phyloP scores from a whole-genome alignment of 805 yeast genomes.

The Myxozyma kluyveri region DNA sequence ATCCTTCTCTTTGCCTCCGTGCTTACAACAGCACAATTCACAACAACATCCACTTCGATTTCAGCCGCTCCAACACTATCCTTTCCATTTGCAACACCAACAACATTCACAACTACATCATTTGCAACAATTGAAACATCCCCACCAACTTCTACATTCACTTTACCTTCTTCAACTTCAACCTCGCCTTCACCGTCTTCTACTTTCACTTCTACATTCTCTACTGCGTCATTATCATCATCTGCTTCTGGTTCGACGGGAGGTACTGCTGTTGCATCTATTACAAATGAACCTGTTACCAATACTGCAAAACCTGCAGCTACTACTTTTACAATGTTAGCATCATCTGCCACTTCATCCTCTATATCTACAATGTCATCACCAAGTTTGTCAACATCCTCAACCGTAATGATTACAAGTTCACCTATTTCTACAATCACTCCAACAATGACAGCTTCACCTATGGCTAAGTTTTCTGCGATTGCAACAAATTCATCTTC shows the following conservation, averaged over 20 bases:
- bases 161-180: not conserved
- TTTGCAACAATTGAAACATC: not conserved
- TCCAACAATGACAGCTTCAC: too few species aligned
- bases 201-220: not conserved
- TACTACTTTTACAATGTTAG: too few species aligned
- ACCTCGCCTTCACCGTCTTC: not conserved
- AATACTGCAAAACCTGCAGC: too few species aligned
- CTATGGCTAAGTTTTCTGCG: too few species aligned
- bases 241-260: too few species aligned
- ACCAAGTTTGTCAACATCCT: not conserved
- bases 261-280: too few species aligned
- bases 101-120: not conserved
- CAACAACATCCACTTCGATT: not conserved
- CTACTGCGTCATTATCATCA: too few species aligned
- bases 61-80: not conserved
- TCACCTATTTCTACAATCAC: not conserved
- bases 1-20: not conserved
- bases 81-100: not conserved
- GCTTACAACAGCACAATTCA: not conserved
- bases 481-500: too few species aligned
- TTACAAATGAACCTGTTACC: too few species aligned
- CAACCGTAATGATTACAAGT: not conserved
- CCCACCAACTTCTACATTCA: not conserved
- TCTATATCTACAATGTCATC: not conserved
- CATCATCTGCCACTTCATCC: too few species aligned